Evolutionary conservation across 495 filamentous ascomycete genomes (phyloP).

Genomic region (Trypethelium eluteriae): DNA sequence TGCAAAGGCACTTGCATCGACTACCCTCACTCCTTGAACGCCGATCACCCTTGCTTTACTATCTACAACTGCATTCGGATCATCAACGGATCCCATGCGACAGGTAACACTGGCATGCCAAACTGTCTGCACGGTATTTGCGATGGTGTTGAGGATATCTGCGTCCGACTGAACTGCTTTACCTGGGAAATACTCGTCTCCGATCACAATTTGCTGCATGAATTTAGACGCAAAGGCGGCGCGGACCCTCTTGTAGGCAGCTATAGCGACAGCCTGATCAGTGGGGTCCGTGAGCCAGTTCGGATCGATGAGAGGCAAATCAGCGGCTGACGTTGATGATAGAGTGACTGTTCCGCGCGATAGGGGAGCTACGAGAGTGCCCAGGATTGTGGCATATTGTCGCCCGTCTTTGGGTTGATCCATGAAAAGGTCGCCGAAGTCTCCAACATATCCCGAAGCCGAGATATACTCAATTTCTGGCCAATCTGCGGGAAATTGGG

Average conservation of each 20-base stretch:
- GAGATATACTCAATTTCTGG: slow-evolving; percentile 50
- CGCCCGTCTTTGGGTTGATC: slow-evolving; percentile 18
- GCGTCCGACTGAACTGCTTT: slow-evolving; percentile 40
- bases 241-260: slow-evolving; percentile 47
- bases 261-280: slow-evolving; percentile 50
- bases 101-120: slow-evolving; percentile 49
- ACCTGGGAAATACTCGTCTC: slow-evolving; percentile 45
- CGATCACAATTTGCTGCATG: slow-evolving; percentile 39
- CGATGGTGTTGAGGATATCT: slow-evolving; percentile 44
- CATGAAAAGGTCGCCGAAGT: slow-evolving; percentile 12
- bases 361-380: slow-evolving; percentile 41
- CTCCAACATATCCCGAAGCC: slow-evolving; percentile 26
- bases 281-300: slow-evolving; percentile 47
- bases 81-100: slow-evolving; percentile 43
- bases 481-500: slow-evolving; percentile 47
- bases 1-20: slow-evolving; percentile 53
- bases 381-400: slow-evolving; percentile 41
- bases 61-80: slow-evolving; percentile 51
- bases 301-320: slow-evolving; percentile 47
- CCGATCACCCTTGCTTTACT: slow-evolving; percentile 44
- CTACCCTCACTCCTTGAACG: slow-evolving; percentile 46
- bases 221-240: slow-evolving; percentile 38
- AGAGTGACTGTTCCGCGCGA: slow-evolving; percentile 52
- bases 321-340: slow-evolving; percentile 33
- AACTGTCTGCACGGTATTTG: slow-evolving; percentile 37